Conservation (phyloP, 1,284 basidiomycete species). For the Erythrobasidium hasegawianum region DNA sequence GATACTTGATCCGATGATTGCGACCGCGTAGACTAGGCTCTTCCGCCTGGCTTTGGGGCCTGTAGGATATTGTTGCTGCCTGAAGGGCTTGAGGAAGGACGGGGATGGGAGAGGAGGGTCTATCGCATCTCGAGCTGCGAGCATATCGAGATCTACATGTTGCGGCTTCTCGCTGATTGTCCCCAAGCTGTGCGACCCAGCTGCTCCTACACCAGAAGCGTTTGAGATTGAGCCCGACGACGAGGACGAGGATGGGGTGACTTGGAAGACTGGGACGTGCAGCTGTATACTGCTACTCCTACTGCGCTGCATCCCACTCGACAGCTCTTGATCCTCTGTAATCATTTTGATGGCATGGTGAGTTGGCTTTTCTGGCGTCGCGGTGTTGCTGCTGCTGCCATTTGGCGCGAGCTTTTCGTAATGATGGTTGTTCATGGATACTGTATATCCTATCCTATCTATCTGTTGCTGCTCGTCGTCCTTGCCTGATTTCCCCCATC, state of each 20-base stretch:
- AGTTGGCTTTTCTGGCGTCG: not conserved
- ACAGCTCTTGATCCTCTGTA: conserved; percentile 30
- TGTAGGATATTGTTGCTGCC: conserved; percentile 21
- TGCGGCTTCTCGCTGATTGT: not conserved
- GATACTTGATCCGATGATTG: conserved; percentile 12
- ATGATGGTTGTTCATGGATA: not conserved
- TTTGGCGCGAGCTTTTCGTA: not conserved
- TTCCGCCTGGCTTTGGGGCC: conserved; percentile 14
- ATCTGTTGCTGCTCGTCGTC: too few relatives aligned
- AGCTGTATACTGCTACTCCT: conserved; percentile 29
- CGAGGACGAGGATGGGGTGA: conserved; percentile 7
- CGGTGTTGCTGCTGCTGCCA: too few relatives aligned
- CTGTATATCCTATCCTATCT: too few relatives aligned
- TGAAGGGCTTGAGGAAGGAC: conserved; percentile 30
- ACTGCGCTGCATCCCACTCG: conserved; percentile 18
- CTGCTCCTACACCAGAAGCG: conserved; percentile 9
- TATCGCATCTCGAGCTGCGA: conserved; percentile 14
- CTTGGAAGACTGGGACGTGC: conserved; percentile 15
- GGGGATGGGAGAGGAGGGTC: conserved; percentile 27
- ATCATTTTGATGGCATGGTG: conserved; percentile 34
- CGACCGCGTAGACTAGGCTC: conserved; percentile 17
- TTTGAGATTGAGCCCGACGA: conserved; percentile 9
- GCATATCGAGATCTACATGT: conserved; percentile 20
- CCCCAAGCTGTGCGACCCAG: not conserved
- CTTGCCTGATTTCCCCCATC: too few relatives aligned